phyloP scores from a whole-genome alignment of 306 rosid genomes.

The Sesbania bispinosa region DNA sequence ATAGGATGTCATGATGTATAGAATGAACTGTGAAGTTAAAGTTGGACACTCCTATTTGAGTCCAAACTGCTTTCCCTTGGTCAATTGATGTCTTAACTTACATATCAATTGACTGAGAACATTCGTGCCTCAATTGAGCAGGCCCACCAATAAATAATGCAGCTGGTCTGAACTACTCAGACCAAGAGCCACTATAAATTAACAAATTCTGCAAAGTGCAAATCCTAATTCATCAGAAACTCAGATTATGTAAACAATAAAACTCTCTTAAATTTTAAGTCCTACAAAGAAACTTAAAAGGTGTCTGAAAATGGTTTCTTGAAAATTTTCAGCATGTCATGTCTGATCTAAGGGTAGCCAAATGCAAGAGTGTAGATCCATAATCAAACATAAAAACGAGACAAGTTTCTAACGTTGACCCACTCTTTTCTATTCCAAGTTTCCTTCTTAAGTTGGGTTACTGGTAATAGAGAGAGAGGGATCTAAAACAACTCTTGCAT shows the following conservation, averaged over 20 bases:
- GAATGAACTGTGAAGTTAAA: not conserved
- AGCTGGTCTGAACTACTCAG: not conserved
- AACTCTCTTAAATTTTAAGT: not conserved
- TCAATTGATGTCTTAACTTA: not conserved
- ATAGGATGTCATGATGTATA: not conserved
- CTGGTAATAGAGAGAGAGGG: not conserved
- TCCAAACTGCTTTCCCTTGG: not conserved
- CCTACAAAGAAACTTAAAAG: not conserved
- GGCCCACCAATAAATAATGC: not conserved
- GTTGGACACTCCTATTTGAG: not conserved
- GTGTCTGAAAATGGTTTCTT: too few species aligned
- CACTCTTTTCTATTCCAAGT: not conserved
- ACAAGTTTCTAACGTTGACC: not conserved
- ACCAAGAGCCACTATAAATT: not conserved
- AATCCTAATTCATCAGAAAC: not conserved
- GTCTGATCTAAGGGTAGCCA: not conserved
- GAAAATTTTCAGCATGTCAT: too few species aligned
- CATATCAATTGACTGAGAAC: not conserved
- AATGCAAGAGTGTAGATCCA: not conserved
- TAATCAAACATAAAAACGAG: not conserved
- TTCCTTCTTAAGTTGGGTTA: not conserved
- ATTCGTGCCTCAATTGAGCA: not conserved
- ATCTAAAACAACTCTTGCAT: not conserved
- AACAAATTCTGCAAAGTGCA: conserved; percentile 13
- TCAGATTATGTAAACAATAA: not conserved